Evolutionary conservation across 495 filamentous ascomycete species (phyloP).

Genomic region (Collariella sp.): DNA sequence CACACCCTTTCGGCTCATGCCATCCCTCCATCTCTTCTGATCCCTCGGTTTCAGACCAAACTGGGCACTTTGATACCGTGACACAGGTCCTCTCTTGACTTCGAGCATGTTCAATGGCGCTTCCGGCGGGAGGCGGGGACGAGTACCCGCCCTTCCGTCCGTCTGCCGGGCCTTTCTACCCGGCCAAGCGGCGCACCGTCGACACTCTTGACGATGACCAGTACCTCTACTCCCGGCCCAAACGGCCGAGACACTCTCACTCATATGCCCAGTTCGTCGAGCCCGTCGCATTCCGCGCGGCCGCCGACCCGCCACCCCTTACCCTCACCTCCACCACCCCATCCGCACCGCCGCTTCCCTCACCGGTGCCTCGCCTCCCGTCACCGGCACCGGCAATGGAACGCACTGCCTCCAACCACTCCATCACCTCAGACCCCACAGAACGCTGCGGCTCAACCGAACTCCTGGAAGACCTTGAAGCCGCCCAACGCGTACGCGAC

Average conservation of each 20-base stretch:
- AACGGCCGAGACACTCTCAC: constrained; percentile 18
- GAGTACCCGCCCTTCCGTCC: constrained; percentile 19
- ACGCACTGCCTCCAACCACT: constrained; percentile 27
- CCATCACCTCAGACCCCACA: constrained; percentile 25
- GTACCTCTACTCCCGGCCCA: constrained; percentile 4
- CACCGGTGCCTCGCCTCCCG: constrained; percentile 3
- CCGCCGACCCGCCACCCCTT: not conserved
- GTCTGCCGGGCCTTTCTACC: constrained; percentile 11
- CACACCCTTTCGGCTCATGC: not conserved
- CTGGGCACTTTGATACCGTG: not conserved
- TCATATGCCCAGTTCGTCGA: constrained; percentile 7
- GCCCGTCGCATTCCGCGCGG: constrained; percentile 15
- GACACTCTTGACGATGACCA: constrained; percentile 17
- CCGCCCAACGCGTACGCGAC: constrained; percentile 32
- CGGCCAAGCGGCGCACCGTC: constrained; percentile 22
- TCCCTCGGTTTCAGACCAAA: not conserved
- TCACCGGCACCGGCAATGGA: constrained; percentile 19
- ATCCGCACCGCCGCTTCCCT: not conserved
- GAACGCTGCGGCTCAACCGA: constrained; percentile 19
- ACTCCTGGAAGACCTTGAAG: constrained; percentile 31
- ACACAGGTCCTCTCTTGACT: not conserved
- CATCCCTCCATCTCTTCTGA: not conserved
- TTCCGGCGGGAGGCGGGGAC: constrained; percentile 26
- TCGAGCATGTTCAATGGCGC: constrained; percentile 32
- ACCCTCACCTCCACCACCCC: constrained; percentile 6